Conservation (phyloP, 768 basidiomycete genomes). For the Leccinum boreale region DNA sequence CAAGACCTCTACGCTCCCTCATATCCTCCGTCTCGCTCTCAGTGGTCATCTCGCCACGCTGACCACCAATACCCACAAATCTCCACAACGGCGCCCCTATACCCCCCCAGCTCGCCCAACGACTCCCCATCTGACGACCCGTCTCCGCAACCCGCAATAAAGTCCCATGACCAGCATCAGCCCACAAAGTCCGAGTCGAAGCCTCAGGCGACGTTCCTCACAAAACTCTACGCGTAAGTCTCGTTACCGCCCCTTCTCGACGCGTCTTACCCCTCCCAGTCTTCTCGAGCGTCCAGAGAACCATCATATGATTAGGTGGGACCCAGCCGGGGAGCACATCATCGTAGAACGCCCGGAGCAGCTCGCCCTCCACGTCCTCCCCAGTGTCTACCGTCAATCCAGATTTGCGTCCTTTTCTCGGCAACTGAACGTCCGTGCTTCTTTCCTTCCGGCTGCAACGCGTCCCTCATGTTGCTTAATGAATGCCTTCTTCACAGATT, state of each 20-base stretch:
- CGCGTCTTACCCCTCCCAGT: conserved; percentile 38
- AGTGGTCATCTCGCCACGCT: conserved; percentile 30
- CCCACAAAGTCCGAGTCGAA: conserved; percentile 72
- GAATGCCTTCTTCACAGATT: conserved; percentile 54
- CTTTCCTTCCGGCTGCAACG: conserved; percentile 16
- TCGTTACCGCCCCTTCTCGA: conserved; percentile 11
- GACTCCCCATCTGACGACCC: conserved; percentile 48
- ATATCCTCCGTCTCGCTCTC: conserved; percentile 39
- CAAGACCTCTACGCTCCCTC: conserved; percentile 47
- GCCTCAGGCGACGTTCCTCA: conserved; percentile 93
- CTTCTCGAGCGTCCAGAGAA: conserved; percentile 90
- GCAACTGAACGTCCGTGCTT: conserved; percentile 84
- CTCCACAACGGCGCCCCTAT: conserved; percentile 31
- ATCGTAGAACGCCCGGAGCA: conserved; percentile 94
- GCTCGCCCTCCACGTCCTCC: conserved; percentile 89
- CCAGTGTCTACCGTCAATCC: conserved; percentile 93
- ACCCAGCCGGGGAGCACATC: conserved; percentile 89
- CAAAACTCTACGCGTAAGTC: conserved; percentile 92
- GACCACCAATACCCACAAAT: conserved; percentile 36
- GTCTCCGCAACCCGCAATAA: conserved; percentile 34
- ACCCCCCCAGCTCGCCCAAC: conserved; percentile 35
- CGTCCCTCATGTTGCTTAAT: conserved; percentile 23
- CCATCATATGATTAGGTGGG: conserved; percentile 97
- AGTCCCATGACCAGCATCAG: conserved; percentile 43
- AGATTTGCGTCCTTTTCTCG: conserved; percentile 96